Base-by-base conservation (phyloP, 140 eudicot species). In the Cichorium intybus region DNA sequence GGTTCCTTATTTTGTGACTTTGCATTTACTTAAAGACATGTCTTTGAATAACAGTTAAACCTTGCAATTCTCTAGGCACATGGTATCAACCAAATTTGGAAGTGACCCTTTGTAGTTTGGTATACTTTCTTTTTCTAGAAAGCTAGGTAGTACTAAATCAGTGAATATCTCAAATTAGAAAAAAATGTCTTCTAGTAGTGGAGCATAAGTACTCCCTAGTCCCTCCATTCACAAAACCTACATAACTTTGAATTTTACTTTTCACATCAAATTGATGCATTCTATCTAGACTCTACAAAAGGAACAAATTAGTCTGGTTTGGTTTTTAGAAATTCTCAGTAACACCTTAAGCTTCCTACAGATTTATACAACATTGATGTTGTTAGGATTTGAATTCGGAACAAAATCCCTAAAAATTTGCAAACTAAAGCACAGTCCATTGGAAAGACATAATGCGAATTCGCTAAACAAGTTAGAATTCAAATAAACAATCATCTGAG, bases 401-500 rank as follows among this genome's bases (percentile, higher is more conserved):
- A 17, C 24, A 49, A 41, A 18, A 50, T n/a, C 23, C 29, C 43
- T 21, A 22, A 34, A 18, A 31, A 50, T 2, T 37, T 22, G 52
- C 41, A 11, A 65, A 51, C 15, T 20, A 29, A 64, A 31, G 49
- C 33, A 48, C 29, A 26, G 23, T 49, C 5, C 22, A 64, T 29
- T 26, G 6, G 57, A 18, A 5, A 23, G 28, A 20, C 31, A 10
- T 28, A 28, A 2, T 49, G 35, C 55, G 26, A 39, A 41, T 17
- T 18, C 7, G 3, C 34, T 20, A 21, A n/a, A 28, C 4, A 70
- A 70, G 22, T 16, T 21, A 28, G 8, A 45, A 21, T 48, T 49
- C 41, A 69, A 53, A 34, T 4, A 29, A 59, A 34, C 31, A 60
- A 52, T 43, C 58, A 69, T 14, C 39, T 56, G 55, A 68, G 18